These are phyloP conservation scores for Didymella pinodella DNA, from an alignment of 2,329 filamentous ascomycete species.

Conservation along the genomic window DNA sequence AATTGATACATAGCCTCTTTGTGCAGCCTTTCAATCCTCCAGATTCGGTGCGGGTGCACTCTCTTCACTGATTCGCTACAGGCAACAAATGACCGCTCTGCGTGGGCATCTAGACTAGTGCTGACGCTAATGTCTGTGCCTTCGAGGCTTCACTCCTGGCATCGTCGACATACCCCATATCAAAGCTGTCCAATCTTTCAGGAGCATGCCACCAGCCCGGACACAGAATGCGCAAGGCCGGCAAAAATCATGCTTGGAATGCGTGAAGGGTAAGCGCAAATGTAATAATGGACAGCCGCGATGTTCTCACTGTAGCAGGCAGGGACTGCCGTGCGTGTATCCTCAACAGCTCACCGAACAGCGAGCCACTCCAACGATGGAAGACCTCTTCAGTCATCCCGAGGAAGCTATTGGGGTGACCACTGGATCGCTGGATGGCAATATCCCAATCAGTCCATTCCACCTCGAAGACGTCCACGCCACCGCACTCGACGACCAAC, in stretches of 20 bases:
- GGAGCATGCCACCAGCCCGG: slow-evolving; percentile 53
- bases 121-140: slow-evolving; percentile 10
- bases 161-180: not conserved
- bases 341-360: slow-evolving; percentile 28
- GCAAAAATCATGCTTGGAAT: slow-evolving; percentile 65
- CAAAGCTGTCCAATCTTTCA: not conserved
- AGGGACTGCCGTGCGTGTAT: slow-evolving; percentile 60
- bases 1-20: slow-evolving; percentile 2
- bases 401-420: not conserved
- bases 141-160: not conserved
- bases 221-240: slow-evolving; percentile 36
- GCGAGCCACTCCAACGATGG: not conserved
- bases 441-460: slow-evolving; percentile 4
- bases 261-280: slow-evolving; percentile 65
- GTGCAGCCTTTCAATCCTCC: not conserved
- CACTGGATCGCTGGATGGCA: slow-evolving; percentile 41
- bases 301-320: slow-evolving; percentile 62
- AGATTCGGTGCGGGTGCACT: not conserved
- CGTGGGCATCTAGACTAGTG: slow-evolving; percentile 2
- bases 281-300: slow-evolving; percentile 62
- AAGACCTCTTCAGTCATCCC: slow-evolving; percentile 32
- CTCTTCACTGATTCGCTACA: not conserved
- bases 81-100: not conserved
- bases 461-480: slow-evolving; percentile 19
- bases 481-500: not conserved